These are phyloP conservation scores for Chrysosporium queenslandicum DNA, from an alignment of 2,329 filamentous ascomycete species.

Conservation along the genomic window DNA sequence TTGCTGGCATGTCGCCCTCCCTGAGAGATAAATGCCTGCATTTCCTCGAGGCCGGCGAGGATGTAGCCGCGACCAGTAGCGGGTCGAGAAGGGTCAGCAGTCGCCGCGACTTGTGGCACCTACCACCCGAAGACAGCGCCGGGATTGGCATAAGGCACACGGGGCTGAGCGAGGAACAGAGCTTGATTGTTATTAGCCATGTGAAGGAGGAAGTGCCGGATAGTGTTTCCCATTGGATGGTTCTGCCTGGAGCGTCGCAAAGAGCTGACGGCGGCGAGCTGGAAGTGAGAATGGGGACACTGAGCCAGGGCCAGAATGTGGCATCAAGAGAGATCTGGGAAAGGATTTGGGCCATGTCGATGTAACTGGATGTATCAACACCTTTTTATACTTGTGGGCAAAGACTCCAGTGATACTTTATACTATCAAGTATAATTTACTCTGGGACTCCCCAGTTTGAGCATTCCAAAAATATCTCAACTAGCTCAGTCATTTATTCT, in stretches of 20 bases:
- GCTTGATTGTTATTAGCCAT: conserved; percentile 86
- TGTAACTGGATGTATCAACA: too few species aligned
- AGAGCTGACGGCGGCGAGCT: conserved; percentile 20
- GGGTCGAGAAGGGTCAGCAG: conserved; percentile 11
- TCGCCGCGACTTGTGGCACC: conserved; percentile 10
- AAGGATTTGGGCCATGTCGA: conserved; percentile 14
- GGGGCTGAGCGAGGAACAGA: conserved; percentile 62
- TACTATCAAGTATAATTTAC: too few species aligned
- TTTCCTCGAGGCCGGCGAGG: conserved; percentile 61
- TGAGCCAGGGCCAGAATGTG: conserved; percentile 12
- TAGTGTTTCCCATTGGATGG: conserved; percentile 73
- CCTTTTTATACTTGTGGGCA: too few species aligned
- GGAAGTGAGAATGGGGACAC: conserved; percentile 12
- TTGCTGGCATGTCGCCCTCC: conserved; percentile 70
- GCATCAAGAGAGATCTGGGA: conserved; percentile 15
- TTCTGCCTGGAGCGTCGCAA: conserved; percentile 47
- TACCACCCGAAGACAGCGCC: neutral
- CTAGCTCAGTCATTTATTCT: too few species aligned
- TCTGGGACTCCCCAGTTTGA: too few species aligned
- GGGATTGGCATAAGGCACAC: conserved; percentile 20
- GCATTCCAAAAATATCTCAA: too few species aligned
- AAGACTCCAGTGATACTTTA: too few species aligned
- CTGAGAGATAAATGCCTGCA: conserved; percentile 78
- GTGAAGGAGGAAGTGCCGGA: conserved; percentile 81
- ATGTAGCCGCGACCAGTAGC: conserved; percentile 23